phyloP scores from a whole-genome alignment of 305 asterid genomes.

The Ajuga reptans region DNA sequence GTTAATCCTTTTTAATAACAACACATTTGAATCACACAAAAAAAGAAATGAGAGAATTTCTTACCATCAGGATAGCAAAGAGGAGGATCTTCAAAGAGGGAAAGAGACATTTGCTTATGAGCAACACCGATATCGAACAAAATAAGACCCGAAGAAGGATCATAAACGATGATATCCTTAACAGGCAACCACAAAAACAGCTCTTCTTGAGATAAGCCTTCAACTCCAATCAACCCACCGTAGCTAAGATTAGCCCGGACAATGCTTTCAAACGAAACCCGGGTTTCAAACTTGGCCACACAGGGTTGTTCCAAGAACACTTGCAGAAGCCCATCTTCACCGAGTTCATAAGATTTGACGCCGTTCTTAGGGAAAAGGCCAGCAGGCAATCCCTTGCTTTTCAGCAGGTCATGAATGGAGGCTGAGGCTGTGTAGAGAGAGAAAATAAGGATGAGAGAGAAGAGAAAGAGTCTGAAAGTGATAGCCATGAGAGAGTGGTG shows the following conservation, averaged over 20 bases:
- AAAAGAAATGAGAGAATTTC: too few relatives aligned
- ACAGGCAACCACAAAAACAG: slow-evolving; percentile 90
- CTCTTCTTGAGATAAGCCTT: slow-evolving; percentile 80
- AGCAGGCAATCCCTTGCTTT: slow-evolving; percentile 61
- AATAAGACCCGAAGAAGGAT: slow-evolving; percentile 75
- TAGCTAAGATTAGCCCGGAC: slow-evolving; percentile 74
- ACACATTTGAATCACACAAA: too few relatives aligned
- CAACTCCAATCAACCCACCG: slow-evolving; percentile 68
- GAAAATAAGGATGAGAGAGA: slow-evolving; percentile 9
- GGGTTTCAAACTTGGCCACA: slow-evolving; percentile 58
- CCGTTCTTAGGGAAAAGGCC: slow-evolving; percentile 81
- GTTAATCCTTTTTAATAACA: too few relatives aligned
- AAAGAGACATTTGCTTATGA: slow-evolving; percentile 68
- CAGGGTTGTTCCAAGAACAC: slow-evolving; percentile 71
- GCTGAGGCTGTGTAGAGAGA: slow-evolving; percentile 16
- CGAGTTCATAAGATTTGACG: slow-evolving; percentile 47
- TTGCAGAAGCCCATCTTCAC: slow-evolving; percentile 41
- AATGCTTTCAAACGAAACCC: slow-evolving; percentile 59
- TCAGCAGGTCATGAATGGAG: slow-evolving; percentile 59
- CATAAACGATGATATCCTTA: slow-evolving; percentile 67
- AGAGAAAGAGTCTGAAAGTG: slow-evolving; percentile 21
- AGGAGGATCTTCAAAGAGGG: slow-evolving; percentile 82
- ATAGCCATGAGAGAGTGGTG: slow-evolving; percentile 13
- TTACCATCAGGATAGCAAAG: slow-evolving; percentile 56
- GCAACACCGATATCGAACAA: slow-evolving; percentile 82